Evolutionary conservation across 805 yeast genomes (phyloP).

Genomic region (Millerago galiae): DNA sequence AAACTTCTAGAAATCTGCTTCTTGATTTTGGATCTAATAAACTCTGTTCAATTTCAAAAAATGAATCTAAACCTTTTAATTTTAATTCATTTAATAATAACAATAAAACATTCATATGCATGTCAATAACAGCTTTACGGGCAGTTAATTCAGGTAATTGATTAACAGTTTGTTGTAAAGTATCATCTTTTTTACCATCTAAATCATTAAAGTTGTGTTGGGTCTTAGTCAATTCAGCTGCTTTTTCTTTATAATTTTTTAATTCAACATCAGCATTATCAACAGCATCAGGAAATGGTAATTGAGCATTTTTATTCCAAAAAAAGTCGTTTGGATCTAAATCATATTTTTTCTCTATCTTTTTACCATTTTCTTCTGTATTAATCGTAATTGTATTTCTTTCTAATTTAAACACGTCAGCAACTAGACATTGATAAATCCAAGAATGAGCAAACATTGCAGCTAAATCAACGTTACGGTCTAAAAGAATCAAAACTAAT

Average conservation of each 20-base stretch:
- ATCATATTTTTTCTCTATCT: constrained; percentile 60
- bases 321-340: constrained; percentile 91
- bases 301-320: constrained; percentile 76
- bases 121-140: constrained; percentile 81
- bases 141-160: constrained; percentile 89
- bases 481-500: constrained; percentile 74
- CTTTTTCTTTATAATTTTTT: constrained; percentile 76
- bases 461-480: constrained; percentile 83
- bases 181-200: constrained; percentile 51
- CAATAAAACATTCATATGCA: constrained; percentile 94
- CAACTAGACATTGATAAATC: constrained; percentile 95
- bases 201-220: constrained; percentile 73
- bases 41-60: constrained; percentile 91
- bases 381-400: constrained; percentile 74
- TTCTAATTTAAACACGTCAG: constrained; percentile 79
- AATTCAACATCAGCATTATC: constrained; percentile 88
- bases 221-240: constrained; percentile 73
- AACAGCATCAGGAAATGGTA: constrained; percentile 98
- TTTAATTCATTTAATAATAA: constrained; percentile 77
- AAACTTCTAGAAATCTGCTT: constrained; percentile 52
- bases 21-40: constrained; percentile 49
- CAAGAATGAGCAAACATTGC: constrained; percentile 96
- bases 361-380: constrained; percentile 31
- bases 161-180: constrained; percentile 76
- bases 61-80: constrained; percentile 79